These are phyloP conservation scores for Neopestalotiopsis rosae DNA, from an alignment of 2,329 filamentous ascomycete genomes.

Conservation along the genomic window DNA sequence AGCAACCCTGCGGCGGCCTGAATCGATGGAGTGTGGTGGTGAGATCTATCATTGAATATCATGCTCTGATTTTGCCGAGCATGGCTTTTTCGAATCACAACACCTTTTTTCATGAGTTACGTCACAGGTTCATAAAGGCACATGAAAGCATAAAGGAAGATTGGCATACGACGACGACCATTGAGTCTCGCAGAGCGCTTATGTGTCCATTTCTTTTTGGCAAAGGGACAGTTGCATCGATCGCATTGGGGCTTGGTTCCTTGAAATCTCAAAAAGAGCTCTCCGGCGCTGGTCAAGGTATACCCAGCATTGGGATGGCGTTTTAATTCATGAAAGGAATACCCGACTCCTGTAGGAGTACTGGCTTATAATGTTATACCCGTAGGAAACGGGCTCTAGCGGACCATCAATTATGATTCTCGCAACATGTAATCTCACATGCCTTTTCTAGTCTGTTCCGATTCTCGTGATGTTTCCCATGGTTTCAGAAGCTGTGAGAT, in stretches of 20 bases:
- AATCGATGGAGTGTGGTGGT: neutral
- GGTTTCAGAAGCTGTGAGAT: too few species aligned
- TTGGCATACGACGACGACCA: neutral
- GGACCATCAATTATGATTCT: neutral
- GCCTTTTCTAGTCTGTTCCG: too few species aligned
- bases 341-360: neutral
- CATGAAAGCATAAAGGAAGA: neutral
- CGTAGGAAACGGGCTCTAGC: neutral
- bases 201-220: neutral
- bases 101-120: neutral
- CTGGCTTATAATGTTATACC: neutral
- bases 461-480: too few species aligned
- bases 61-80: neutral
- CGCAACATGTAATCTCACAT: neutral
- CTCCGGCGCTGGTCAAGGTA: neutral
- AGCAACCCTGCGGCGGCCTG: conserved; percentile 21
- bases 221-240: neutral
- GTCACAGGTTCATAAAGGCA: neutral
- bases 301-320: conserved; percentile 1
- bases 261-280: neutral
- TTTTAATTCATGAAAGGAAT: conserved; percentile 1
- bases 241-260: neutral
- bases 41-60: neutral
- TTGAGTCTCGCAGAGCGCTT: neutral
- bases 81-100: neutral